phyloP scores from a whole-genome alignment of 129 eudicot genomes.

The Flaveria ramosissima region DNA sequence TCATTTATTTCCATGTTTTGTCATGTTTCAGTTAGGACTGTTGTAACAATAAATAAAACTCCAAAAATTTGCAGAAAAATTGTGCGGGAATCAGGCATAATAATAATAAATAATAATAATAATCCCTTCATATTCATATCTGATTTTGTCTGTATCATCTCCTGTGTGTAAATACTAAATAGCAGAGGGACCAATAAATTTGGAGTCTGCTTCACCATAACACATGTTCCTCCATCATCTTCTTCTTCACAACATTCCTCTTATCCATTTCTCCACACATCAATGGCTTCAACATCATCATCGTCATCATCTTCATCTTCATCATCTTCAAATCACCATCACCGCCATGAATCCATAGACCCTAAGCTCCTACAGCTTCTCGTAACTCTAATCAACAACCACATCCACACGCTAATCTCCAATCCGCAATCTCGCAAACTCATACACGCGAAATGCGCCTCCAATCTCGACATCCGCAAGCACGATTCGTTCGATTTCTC shows the following conservation, averaged over 20 bases:
- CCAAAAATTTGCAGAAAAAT: too few species aligned
- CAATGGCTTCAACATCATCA: constrained; percentile 51
- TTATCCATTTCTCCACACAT: constrained; percentile 29
- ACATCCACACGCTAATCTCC: constrained; percentile 42
- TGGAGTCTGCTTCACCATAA: constrained; percentile 41
- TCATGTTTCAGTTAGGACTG: too few species aligned
- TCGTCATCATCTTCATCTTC: constrained; percentile 29
- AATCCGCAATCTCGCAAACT: constrained; percentile 36
- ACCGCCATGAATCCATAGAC: constrained; percentile 36
- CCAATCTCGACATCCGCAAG: constrained; percentile 41
- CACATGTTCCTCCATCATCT: constrained; percentile 30
- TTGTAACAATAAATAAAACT: too few species aligned
- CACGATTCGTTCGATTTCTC: constrained; percentile 51
- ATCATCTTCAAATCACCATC: constrained; percentile 15
- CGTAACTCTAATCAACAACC: constrained; percentile 45
- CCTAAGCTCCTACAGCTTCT: constrained; percentile 36
- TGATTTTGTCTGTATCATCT: constrained; percentile 42
- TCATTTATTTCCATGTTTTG: too few species aligned
- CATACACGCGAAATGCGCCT: constrained; percentile 50
- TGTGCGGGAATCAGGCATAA: too few species aligned
- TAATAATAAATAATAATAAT: too few species aligned
- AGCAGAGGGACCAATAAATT: constrained; percentile 46
- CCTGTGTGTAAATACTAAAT: not conserved
- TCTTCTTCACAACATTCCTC: constrained; percentile 9
- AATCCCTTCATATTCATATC: constrained; percentile 2